Base-by-base conservation (phyloP, 257 asterid species). In the Mitragyna speciosa region DNA sequence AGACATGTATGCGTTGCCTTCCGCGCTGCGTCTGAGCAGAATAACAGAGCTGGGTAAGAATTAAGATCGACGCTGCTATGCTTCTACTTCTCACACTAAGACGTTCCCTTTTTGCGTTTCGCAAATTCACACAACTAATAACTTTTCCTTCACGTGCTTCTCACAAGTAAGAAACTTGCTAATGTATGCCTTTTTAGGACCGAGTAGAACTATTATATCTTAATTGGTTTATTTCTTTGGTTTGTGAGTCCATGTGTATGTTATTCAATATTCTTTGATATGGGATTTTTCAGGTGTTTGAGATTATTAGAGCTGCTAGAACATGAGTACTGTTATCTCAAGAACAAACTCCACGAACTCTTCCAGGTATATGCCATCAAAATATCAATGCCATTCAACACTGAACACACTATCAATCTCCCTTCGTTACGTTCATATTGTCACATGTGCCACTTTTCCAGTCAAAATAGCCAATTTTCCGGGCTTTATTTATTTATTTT, bases 291-390 rank as follows among this genome's bases (percentile, higher is more conserved):
- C 92, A 95, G 99, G 83, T 92, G 99, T 84, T 54, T 95, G 63
- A 88, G 97, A 83, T 94, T 96, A n/a, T 84, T 95, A 65, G 98
- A 95, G 84, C 72, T 90, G 65, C 82, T 95, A 12, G 99, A 95
- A 74, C 89, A 85, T 11, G 99, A 95, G 85, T 92, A 95, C 26
- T 95, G 98, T 73, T 93, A 93, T 84, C 97, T 93, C 82, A 93
- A 91, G 85, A 95, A 90, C 97, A 95, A 92, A 77, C 89, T 95
- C 75, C 94, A 90, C 70, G 98, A 94, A 83, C 87, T 89, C 0
- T 93, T 94, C 79, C 97, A 91, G 96, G 98, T 92, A 82, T 45
- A 14, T 36, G 11, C 11, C 9, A 2, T 1, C 3, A 14, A 2
- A 15, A 9, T 19, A 20, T 19, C 20, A 17, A 2, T 54, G 58